phyloP scores from a whole-genome alignment of 2,329 filamentous ascomycete genomes.

The Ophiocordyceps camponoti-rufipedis region DNA sequence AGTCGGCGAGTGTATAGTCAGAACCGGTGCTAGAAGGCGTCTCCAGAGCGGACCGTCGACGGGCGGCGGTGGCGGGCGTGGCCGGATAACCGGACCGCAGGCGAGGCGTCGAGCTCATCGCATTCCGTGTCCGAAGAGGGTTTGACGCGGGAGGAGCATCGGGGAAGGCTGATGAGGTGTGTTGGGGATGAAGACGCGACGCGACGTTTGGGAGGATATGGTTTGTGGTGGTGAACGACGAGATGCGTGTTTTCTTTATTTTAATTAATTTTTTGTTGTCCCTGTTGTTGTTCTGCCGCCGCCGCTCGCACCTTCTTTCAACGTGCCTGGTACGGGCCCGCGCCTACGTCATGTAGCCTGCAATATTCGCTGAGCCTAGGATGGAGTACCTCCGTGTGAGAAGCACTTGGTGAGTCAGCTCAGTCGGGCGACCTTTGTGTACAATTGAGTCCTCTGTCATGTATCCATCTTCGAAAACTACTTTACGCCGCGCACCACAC shows the following conservation, averaged over 20 bases:
- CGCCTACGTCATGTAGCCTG: neutral
- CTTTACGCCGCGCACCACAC: neutral
- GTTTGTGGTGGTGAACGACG: neutral
- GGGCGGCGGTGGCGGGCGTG: conserved; percentile 41
- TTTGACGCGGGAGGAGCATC: neutral
- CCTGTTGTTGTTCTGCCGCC: neutral
- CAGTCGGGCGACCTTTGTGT: no score
- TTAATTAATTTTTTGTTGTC: neutral
- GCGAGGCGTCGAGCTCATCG: conserved; percentile 71
- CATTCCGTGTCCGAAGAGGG: conserved; percentile 28
- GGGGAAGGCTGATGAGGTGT: neutral
- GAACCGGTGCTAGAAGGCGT: conserved; percentile 14
- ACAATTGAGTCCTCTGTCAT: no score
- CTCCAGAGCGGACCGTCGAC: conserved; percentile 13
- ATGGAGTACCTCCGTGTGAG: neutral
- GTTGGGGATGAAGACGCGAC: neutral
- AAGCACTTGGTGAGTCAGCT: neutral
- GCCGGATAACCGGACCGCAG: conserved; percentile 67
- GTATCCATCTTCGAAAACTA: neutral
- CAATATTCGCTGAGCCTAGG: neutral
- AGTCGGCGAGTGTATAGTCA: conserved; percentile 8
- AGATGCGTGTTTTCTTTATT: neutral
- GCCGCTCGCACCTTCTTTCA: neutral
- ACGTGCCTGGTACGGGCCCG: neutral
- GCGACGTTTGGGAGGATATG: neutral